Percentiles rank a stretch among this genome's conserved stretches.
These are phyloP conservation scores for Phytophthora sp. DNA, from an alignment of 352 stramenopile species.

Conservation along the genomic window DNA sequence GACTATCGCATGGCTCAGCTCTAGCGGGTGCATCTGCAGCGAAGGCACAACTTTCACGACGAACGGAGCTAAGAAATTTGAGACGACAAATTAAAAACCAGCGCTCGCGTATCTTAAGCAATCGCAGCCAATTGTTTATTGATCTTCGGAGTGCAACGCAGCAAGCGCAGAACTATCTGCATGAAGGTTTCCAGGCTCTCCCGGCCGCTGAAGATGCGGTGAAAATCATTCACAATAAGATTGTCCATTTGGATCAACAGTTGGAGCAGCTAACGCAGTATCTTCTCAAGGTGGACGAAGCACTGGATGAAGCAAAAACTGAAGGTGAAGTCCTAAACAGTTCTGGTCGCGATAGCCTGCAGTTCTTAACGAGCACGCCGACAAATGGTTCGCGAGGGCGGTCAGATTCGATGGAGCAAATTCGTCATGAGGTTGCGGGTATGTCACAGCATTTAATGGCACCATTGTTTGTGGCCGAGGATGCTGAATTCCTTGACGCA, in stretches of 20 bases:
- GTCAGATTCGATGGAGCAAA: slow-evolving; percentile 60
- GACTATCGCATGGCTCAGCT: slow-evolving; percentile 45
- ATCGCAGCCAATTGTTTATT: slow-evolving; percentile 80
- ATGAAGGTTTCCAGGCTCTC: slow-evolving; percentile 80
- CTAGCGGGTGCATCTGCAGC: slow-evolving; percentile 50
- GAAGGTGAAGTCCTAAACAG: slow-evolving; percentile 57
- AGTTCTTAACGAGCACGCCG: slow-evolving; percentile 50
- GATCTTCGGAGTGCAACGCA: slow-evolving; percentile 84
- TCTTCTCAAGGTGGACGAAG: slow-evolving; percentile 74
- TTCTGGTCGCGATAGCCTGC: slow-evolving; percentile 60
- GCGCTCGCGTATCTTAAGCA: slow-evolving; percentile 79
- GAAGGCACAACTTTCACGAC: slow-evolving; percentile 64
- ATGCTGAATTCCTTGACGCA: slow-evolving; percentile 88
- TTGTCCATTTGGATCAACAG: slow-evolving; percentile 77
- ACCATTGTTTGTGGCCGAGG: slow-evolving; percentile 77
- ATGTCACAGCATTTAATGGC: slow-evolving; percentile 85
- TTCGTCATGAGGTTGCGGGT: slow-evolving; percentile 60
- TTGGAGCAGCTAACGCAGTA: slow-evolving; percentile 68
- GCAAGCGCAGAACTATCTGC: slow-evolving; percentile 83
- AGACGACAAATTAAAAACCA: slow-evolving; percentile 85
- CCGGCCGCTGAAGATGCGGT: slow-evolving; percentile 81
- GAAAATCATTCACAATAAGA: slow-evolving; percentile 85
- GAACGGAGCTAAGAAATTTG: slow-evolving; percentile 74
- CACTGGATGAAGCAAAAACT: slow-evolving; percentile 70
- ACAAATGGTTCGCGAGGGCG: slow-evolving; percentile 33